These are phyloP conservation scores for Brasenia schreberi DNA, from an alignment of 164 flowering plant species.

Conservation along the genomic window DNA sequence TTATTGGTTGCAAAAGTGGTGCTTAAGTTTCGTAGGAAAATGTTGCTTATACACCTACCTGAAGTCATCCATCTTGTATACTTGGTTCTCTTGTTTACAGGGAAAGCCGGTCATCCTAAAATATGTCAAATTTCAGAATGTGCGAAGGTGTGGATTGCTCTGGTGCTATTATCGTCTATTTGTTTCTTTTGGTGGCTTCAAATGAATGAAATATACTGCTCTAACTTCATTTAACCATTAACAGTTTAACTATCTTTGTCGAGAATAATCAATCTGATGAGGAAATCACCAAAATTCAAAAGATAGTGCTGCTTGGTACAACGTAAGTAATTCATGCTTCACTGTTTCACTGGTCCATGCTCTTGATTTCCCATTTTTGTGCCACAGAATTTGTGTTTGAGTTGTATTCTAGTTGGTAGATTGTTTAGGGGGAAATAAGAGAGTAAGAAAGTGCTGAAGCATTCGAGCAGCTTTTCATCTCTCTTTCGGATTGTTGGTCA, in stretches of 20 bases:
- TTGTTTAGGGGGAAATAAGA: too few relatives aligned
- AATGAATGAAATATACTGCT: neutral
- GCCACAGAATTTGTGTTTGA: too few relatives aligned
- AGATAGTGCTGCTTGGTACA: constrained; percentile 65
- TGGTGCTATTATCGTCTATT: neutral
- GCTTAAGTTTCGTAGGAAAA: neutral
- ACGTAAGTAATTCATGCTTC: constrained; percentile 45
- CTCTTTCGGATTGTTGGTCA: too few relatives aligned
- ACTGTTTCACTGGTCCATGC: neutral
- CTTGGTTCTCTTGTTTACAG: constrained; percentile 21
- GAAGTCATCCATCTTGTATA: neutral
- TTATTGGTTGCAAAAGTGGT: neutral
- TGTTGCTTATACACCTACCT: too few relatives aligned
- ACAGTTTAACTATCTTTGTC: constrained; percentile 88
- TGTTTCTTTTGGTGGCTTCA: neutral
- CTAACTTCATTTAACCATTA: neutral
- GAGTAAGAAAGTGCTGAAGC: too few relatives aligned
- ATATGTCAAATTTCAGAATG: constrained; percentile 96
- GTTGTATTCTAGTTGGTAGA: too few relatives aligned
- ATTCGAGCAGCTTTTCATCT: too few relatives aligned
- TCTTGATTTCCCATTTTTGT: too few relatives aligned
- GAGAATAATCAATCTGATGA: constrained; percentile 83
- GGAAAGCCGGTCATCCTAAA: constrained; percentile 64
- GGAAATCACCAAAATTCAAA: constrained; percentile 79
- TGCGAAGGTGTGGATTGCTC: constrained; percentile 53